phyloP scores from a whole-genome alignment of 352 stramenopile species.

The Phytopythium litorale region DNA sequence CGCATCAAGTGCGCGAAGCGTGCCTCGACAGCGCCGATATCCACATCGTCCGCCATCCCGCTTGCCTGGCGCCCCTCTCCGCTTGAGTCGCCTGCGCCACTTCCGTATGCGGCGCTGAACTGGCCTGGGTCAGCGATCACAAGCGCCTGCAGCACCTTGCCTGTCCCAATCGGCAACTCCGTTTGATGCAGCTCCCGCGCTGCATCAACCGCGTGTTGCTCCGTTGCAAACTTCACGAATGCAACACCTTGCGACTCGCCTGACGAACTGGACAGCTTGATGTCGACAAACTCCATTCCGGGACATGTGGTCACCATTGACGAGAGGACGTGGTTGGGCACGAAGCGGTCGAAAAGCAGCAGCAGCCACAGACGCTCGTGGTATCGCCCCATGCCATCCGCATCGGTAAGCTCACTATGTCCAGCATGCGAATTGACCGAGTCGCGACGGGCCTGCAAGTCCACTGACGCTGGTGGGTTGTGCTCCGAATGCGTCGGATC shows the following conservation, averaged over 20 bases:
- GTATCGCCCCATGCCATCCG: not conserved
- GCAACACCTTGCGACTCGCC: conserved; percentile 63
- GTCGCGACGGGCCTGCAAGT: not conserved
- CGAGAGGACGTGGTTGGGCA: conserved; percentile 64
- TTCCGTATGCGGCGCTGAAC: conserved; percentile 57
- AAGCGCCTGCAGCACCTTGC: conserved; percentile 61
- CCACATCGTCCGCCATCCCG: conserved; percentile 46
- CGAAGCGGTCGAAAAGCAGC: conserved; percentile 56
- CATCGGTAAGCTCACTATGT: not conserved
- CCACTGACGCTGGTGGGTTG: not conserved
- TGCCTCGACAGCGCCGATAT: conserved; percentile 69
- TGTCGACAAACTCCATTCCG: conserved; percentile 82
- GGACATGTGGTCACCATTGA: conserved; percentile 45
- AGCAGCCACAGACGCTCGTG: conserved; percentile 60
- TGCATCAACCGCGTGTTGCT: conserved; percentile 38
- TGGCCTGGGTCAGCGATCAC: conserved; percentile 62
- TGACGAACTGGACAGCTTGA: conserved; percentile 65
- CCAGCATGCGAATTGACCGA: not conserved
- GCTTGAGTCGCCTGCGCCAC: not conserved
- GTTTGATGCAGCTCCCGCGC: conserved; percentile 53
- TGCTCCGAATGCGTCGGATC: not conserved
- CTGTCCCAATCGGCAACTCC: conserved; percentile 41
- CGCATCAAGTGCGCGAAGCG: conserved; percentile 83
- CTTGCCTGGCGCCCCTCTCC: not conserved
- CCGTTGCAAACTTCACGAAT: conserved; percentile 72